Evolutionary conservation across 352 stramenopile genomes (phyloP).

Genomic region (Globisporangium takayamanum): DNA sequence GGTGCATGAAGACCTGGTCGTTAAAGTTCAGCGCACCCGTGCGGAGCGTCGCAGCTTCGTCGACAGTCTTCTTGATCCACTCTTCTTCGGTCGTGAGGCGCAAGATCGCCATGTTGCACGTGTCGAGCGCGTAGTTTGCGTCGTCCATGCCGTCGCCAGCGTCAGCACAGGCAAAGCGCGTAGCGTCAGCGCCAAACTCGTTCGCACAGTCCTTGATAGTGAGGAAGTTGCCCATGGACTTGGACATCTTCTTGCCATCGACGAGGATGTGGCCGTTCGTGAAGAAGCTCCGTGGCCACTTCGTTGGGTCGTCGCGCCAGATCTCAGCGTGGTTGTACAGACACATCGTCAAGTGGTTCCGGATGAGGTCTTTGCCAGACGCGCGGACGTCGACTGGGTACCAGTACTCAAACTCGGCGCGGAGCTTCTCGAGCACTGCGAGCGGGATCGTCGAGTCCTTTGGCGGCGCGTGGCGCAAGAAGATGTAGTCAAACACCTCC

Average conservation of each 20-base stretch:
- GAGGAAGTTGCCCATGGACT: constrained; percentile 99
- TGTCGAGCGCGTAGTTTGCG: constrained; percentile 98
- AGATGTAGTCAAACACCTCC: constrained; percentile 99
- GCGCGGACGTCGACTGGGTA: constrained; percentile 99
- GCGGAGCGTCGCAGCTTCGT: constrained; percentile 83
- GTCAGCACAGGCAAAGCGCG: constrained; percentile 97
- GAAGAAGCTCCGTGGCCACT: constrained; percentile 98
- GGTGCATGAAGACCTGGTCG: constrained; percentile 94
- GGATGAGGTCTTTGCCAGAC: constrained; percentile 95
- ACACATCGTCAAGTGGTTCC: constrained; percentile 99
- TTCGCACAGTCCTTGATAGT: constrained; percentile 96
- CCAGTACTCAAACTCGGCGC: constrained; percentile 99
- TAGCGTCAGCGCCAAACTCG: constrained; percentile 94
- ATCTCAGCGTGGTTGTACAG: constrained; percentile 99
- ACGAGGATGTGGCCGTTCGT: constrained; percentile 97
- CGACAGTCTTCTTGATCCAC: constrained; percentile 92
- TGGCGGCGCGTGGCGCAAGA: constrained; percentile 86
- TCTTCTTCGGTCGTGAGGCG: constrained; percentile 96
- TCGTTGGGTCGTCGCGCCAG: constrained; percentile 95
- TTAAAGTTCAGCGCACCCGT: constrained; percentile 84
- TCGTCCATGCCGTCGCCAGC: constrained; percentile 98
- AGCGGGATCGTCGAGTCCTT: constrained; percentile 83
- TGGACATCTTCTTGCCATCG: constrained; percentile 99
- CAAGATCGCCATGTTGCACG: constrained; percentile 96
- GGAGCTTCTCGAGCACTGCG: constrained; percentile 91